Conservation (phyloP, 2,329 filamentous ascomycete species). For the Penicillium fuscoglaucum region DNA sequence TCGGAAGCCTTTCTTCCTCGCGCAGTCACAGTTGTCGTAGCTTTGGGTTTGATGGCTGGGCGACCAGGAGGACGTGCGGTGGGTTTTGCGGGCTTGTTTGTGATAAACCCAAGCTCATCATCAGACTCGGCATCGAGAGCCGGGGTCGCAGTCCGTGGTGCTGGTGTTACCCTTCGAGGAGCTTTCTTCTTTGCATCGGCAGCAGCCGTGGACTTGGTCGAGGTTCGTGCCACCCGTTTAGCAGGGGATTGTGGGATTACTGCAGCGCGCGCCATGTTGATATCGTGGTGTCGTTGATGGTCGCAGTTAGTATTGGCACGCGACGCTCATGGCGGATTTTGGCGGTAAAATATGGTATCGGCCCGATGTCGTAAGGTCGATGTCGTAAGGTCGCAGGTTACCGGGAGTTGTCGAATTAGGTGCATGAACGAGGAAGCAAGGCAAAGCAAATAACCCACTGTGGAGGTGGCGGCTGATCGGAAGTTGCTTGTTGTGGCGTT, state of each 20-base stretch:
- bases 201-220: conserved; percentile 18
- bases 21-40: neutral
- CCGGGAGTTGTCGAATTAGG: conserved; percentile 8
- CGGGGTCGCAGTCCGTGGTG: conserved; percentile 4
- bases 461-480: conserved; percentile 13
- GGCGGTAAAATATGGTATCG: conserved; percentile 8
- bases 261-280: conserved; percentile 26
- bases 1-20: conserved; percentile 15
- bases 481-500: conserved; percentile 19
- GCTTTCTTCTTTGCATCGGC: conserved; percentile 16
- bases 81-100: conserved; percentile 14
- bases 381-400: neutral
- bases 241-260: conserved; percentile 25
- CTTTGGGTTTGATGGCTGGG: conserved; percentile 14
- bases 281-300: conserved; percentile 5
- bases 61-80: conserved; percentile 16
- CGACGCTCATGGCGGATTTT: conserved; percentile 20
- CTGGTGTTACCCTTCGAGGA: neutral
- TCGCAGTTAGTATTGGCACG: conserved; percentile 5
- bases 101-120: conserved; percentile 26
- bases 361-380: neutral
- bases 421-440: conserved; percentile 13
- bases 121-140: conserved; percentile 16
- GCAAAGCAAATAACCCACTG: conserved; percentile 11
- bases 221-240: conserved; percentile 21